phyloP scores from a whole-genome alignment of 2,329 filamentous ascomycete species.

The Juglanconis oblonga region DNA sequence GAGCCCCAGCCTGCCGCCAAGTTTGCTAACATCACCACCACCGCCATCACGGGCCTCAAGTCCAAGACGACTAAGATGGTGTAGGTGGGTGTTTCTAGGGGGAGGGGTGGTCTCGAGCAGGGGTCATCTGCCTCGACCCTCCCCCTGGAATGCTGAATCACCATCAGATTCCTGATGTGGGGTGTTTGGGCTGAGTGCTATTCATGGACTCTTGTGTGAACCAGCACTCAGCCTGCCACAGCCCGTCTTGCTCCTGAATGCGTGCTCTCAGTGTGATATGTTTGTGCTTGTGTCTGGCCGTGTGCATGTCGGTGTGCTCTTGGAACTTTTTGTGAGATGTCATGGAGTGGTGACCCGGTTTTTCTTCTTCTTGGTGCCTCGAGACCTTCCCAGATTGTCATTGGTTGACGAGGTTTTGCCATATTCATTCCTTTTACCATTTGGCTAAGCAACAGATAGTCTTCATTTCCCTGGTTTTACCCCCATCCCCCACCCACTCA shows the following conservation, averaged over 20 bases:
- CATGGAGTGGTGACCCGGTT: not conserved
- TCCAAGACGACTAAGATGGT: conserved; percentile 30
- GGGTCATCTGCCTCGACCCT: not conserved
- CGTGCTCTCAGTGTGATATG: conserved; percentile 12
- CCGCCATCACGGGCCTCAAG: conserved; percentile 31
- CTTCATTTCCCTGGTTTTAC: not conserved
- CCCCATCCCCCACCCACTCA: not conserved
- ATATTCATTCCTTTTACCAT: conserved; percentile 6
- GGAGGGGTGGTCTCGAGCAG: not conserved
- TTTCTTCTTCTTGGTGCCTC: not conserved
- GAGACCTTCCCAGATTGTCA: not conserved
- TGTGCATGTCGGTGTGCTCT: not conserved
- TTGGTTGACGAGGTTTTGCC: conserved; percentile 1
- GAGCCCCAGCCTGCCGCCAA: conserved; percentile 52
- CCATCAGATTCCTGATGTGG: conserved; percentile 10
- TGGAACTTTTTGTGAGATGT: not conserved
- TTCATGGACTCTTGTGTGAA: not conserved
- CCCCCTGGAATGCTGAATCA: conserved; percentile 7
- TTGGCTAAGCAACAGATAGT: not conserved
- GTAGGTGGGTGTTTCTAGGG: conserved; percentile 14
- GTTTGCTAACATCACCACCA: conserved; percentile 25
- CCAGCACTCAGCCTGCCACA: conserved; percentile 7
- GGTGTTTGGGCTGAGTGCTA: conserved; percentile 3
- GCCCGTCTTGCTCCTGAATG: conserved; percentile 12
- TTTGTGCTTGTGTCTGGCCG: not conserved